A percentile compares a stretch with the other conserved stretches of the same genome.
These are phyloP conservation scores for Anisodus acutangulus DNA, from an alignment of 257 asterid species.

Conservation along the genomic window DNA sequence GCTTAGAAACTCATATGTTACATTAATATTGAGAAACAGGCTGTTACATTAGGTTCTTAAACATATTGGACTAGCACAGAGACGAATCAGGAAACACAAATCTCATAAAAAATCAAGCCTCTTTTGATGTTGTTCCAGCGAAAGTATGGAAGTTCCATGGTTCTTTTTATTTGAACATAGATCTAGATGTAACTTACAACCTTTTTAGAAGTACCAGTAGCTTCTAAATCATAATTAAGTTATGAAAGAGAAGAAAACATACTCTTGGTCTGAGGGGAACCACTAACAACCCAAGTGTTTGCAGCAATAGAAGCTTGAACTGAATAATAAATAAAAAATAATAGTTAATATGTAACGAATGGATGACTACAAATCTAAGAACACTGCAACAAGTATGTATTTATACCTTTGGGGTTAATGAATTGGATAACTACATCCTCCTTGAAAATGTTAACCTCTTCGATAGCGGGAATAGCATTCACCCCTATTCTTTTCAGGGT, in stretches of 20 bases:
- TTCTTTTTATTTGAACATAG: neutral
- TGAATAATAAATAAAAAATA: slow-evolving; percentile 32
- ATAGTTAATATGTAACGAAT: neutral
- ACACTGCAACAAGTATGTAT: neutral
- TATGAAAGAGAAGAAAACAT: slow-evolving; percentile 30
- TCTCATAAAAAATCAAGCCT: neutral
- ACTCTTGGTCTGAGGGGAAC: slow-evolving; percentile 80
- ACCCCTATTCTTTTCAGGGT: slow-evolving; percentile 79
- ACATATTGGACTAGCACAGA: neutral
- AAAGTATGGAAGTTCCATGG: neutral
- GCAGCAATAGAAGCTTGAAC: slow-evolving; percentile 80
- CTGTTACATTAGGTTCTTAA: too few species aligned
- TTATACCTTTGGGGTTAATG: slow-evolving; percentile 62
- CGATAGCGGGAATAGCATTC: slow-evolving; percentile 71
- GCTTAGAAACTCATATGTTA: neutral
- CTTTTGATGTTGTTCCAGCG: neutral
- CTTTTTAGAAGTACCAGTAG: neutral
- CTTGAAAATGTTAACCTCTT: slow-evolving; percentile 76
- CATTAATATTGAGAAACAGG: neutral
- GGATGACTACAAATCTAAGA: neutral
- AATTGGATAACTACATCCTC: slow-evolving; percentile 76
- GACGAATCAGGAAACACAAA: neutral
- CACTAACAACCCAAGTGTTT: slow-evolving; percentile 81
- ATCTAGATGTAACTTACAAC: neutral
- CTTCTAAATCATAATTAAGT: neutral